These are phyloP conservation scores for Colletotrichum chrysophilum DNA, from an alignment of 2,329 filamentous ascomycete genomes.

Conservation along the genomic window DNA sequence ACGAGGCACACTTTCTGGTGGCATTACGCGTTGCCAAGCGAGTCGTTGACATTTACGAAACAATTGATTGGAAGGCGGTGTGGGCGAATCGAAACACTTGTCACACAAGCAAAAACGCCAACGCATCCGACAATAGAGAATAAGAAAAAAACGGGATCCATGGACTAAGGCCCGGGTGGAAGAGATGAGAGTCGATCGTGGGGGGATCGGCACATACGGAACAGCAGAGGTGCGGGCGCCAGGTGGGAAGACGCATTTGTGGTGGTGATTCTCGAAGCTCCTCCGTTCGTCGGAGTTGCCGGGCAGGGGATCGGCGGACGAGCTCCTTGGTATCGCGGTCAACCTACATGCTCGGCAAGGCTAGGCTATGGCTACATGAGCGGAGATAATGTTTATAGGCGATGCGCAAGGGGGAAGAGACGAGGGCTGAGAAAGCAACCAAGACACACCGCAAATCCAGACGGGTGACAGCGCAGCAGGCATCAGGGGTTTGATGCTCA, in stretches of 20 bases:
- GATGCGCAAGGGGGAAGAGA: neutral
- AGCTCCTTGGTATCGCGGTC: slow-evolving; percentile 1
- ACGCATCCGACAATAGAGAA: neutral
- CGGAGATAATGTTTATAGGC: neutral
- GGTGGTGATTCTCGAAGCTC: slow-evolving; percentile 5
- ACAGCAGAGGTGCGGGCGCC: neutral
- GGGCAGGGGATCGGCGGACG: slow-evolving; percentile 11
- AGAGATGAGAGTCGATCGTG: neutral
- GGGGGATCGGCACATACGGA: slow-evolving; percentile 16
- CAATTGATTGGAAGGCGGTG: neutral
- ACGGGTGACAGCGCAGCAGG: neutral
- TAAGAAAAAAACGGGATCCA: neutral
- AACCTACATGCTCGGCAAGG: slow-evolving; percentile 12
- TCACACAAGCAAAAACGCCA: neutral
- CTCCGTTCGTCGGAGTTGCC: slow-evolving; percentile 17
- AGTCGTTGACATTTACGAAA: neutral
- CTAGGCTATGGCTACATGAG: slow-evolving; percentile 9
- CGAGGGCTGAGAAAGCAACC: neutral
- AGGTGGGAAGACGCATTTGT: neutral
- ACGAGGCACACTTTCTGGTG: neutral
- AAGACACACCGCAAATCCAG: slow-evolving; percentile 5
- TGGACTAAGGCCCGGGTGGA: neutral
- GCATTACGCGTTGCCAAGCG: slow-evolving; percentile 2
- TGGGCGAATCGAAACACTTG: neutral
- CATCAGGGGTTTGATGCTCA: slow-evolving; percentile 1